phyloP scores from a whole-genome alignment of 2,329 filamentous ascomycete genomes.

The Aquanectria penicillioides region DNA sequence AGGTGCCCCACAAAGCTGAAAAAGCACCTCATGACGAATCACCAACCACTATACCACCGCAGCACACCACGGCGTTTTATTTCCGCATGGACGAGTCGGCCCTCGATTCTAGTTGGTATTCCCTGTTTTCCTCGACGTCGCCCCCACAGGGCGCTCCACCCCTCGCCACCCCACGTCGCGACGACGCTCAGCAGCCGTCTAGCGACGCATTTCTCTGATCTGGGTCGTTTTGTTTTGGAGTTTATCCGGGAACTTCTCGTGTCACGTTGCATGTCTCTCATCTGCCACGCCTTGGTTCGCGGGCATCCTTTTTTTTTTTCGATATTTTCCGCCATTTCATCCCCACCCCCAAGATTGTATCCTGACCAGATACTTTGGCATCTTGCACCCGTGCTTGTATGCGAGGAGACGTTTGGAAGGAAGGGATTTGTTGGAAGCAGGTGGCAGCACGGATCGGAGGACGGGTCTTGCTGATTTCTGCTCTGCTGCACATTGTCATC shows the following conservation, averaged over 20 bases:
- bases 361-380: slow-evolving; percentile 29
- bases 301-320: slow-evolving; percentile 28
- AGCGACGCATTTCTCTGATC: slow-evolving; percentile 24
- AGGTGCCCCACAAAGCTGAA: not conserved
- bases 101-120: slow-evolving; percentile 15
- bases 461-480: slow-evolving; percentile 43
- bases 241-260: slow-evolving; percentile 36
- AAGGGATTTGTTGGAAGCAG: slow-evolving; percentile 34
- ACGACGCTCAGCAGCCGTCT: slow-evolving; percentile 22
- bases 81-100: slow-evolving; percentile 16
- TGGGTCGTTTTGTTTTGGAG: slow-evolving; percentile 41
- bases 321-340: slow-evolving; percentile 19
- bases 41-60: slow-evolving; percentile 18
- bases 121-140: slow-evolving; percentile 17
- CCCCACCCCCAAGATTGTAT: slow-evolving; percentile 29
- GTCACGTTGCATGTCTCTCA: slow-evolving; percentile 37
- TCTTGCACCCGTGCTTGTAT: slow-evolving; percentile 22
- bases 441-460: slow-evolving; percentile 39
- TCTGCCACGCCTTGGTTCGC: slow-evolving; percentile 35
- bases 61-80: slow-evolving; percentile 22
- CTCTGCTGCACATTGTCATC: slow-evolving; percentile 43
- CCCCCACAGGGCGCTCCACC: slow-evolving; percentile 10
- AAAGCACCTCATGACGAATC: slow-evolving; percentile 23
- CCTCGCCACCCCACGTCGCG: slow-evolving; percentile 20
- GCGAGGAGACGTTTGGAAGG: slow-evolving; percentile 33